Percentiles rank a stretch among this genome's conserved stretches.
phyloP scores from a whole-genome alignment of 2,329 filamentous ascomycete genomes.

The Teratosphaeria destructans region DNA sequence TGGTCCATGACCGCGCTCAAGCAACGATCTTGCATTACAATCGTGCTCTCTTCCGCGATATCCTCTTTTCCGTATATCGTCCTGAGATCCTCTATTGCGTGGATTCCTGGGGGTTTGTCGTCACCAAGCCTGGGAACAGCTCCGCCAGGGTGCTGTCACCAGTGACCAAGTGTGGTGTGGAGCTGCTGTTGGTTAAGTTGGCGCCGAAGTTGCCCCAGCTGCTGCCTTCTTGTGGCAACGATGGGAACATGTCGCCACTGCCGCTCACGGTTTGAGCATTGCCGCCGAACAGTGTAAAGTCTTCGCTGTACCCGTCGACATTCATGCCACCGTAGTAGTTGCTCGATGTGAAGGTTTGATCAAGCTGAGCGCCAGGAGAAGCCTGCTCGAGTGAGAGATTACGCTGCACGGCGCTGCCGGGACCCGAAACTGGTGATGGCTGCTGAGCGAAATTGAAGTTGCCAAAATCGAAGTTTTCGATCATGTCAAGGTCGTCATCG shows the following conservation, averaged over 20 bases:
- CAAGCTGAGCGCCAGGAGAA: conserved; percentile 62
- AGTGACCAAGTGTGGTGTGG: conserved; percentile 3
- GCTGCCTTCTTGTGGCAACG: conserved; percentile 11
- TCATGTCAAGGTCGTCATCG: conserved; percentile 24
- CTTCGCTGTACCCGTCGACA: conserved; percentile 32
- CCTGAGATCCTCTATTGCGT: neutral
- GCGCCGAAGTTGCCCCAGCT: conserved; percentile 28
- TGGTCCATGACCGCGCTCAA: neutral
- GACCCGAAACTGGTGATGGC: conserved; percentile 16
- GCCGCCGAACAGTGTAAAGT: conserved; percentile 52
- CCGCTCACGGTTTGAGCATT: conserved; percentile 10
- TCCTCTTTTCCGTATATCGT: neutral
- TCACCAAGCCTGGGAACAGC: conserved; percentile 17
- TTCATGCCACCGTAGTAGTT: conserved; percentile 41
- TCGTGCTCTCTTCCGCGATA: neutral
- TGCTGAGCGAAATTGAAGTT: conserved; percentile 25
- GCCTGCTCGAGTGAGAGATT: conserved; percentile 38
- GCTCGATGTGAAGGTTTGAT: conserved; percentile 34
- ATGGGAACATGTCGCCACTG: conserved; percentile 21
- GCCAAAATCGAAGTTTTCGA: conserved; percentile 49
- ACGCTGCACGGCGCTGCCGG: conserved; percentile 4
- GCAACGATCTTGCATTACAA: neutral
- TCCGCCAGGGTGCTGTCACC: conserved; percentile 20
- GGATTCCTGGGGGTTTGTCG: neutral
- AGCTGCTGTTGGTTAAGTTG: conserved; percentile 3